Base-by-base conservation (phyloP, 1,139 yeast species). In the Yamadazyma mexicana region DNA sequence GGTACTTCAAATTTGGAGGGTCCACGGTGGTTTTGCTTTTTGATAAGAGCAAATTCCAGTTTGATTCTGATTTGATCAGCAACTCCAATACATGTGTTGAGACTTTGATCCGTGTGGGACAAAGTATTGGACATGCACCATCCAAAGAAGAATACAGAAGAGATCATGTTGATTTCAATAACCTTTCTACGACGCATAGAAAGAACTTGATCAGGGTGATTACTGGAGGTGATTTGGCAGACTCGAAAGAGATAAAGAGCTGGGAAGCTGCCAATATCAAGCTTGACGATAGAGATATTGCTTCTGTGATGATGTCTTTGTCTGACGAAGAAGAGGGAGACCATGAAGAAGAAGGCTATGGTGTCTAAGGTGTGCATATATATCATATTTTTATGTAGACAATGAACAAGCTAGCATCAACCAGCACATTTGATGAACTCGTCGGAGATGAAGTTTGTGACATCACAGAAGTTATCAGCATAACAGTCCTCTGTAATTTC, bases 1-100 rank as follows among this genome's bases (percentile, higher is more conserved):
- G 98, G 0, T 91, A 87, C 56, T 92, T 92, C 70, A 87, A 89
- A 57, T 92, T 91, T 66, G 98, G 98, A 12, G 98, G 98, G 0
- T 87, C 96, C 0, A 92, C 98, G 0, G 73, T 88, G 12, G 67
- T 92, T 5, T 59, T 86, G 2, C 58, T 92, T 9, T 60, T 71
- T 47, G 68, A 69, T 35, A 58, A 57, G 37, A 48, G 50, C 15
- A 48, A 52, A 23, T 66, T 72, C 40, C 55, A 53, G 30, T 85
- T 91, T 58, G 98, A 92, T 60, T 64, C 79, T 1, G 98, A 92
- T 58, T 59, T 92, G 29, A 56, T 76, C 4, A 64, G 73, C 28
- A 92, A 91, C 58, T 86, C 96, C 0, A 63, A 61, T 20, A 74
- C 78, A 16, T 75, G 83, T 15, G 73, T 87, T 18, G 98, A 92